These are phyloP conservation scores for Gremmenia infestans DNA, from an alignment of 2,329 filamentous ascomycete genomes.

Conservation along the genomic window DNA sequence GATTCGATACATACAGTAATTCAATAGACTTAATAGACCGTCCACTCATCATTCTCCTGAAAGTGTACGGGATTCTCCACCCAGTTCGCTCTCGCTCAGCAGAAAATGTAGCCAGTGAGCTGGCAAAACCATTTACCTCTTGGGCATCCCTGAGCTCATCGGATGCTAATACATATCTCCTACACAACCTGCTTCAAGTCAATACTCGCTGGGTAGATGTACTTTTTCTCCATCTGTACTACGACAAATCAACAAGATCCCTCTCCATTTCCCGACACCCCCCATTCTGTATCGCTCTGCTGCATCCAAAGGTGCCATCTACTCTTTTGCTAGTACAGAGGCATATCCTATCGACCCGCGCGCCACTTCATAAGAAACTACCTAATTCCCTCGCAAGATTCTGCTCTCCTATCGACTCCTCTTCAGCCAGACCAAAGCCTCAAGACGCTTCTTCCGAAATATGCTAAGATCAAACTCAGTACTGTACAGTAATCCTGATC, in stretches of 20 bases:
- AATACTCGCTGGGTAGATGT: slow-evolving; percentile 21
- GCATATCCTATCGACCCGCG: too few species aligned
- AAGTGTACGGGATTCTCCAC: too few species aligned
- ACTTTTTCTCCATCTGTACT: slow-evolving; percentile 24
- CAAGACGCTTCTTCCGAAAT: slow-evolving; percentile 16
- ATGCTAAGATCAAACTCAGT: slow-evolving; percentile 6
- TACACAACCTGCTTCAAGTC: slow-evolving; percentile 17
- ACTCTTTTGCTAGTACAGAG: too few species aligned
- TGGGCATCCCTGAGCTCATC: neutral
- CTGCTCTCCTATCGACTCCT: slow-evolving; percentile 24
- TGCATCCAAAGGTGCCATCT: neutral
- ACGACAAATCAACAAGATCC: slow-evolving; percentile 16
- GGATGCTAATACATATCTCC: slow-evolving; percentile 16
- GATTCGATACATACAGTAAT: too few species aligned
- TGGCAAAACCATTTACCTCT: neutral
- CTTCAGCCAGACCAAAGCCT: slow-evolving; percentile 21
- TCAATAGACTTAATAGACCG: too few species aligned
- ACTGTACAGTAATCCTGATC: neutral
- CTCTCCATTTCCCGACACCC: slow-evolving; percentile 27
- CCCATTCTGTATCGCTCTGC: slow-evolving; percentile 20
- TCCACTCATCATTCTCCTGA: too few species aligned
- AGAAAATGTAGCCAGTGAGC: too few species aligned
- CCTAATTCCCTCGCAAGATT: slow-evolving; percentile 18
- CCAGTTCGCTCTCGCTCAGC: too few species aligned
- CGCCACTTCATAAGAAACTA: slow-evolving; percentile 8